phyloP scores from a whole-genome alignment of 257 asterid species.

The Gardenia jasminoides region DNA sequence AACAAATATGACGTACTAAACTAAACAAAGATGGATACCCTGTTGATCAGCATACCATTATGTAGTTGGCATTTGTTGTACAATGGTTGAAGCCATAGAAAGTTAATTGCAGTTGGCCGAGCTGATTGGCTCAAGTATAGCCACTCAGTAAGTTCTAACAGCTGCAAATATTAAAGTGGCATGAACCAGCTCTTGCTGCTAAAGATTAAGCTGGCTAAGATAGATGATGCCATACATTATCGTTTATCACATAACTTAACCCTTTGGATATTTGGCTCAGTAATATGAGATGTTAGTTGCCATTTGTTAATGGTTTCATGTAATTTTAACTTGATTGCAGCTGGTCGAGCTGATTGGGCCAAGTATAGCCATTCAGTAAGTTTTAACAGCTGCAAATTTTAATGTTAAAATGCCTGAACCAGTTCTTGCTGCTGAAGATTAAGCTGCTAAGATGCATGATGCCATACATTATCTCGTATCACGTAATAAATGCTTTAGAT shows the following conservation, averaged over 20 bases:
- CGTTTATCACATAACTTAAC: too few relatives aligned
- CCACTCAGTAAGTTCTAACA: slow-evolving; percentile 17
- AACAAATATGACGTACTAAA: neutral
- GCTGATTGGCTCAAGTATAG: slow-evolving; percentile 36
- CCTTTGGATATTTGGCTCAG: too few relatives aligned
- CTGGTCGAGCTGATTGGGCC: slow-evolving; percentile 44
- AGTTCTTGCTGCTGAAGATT: slow-evolving; percentile 32
- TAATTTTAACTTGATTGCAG: slow-evolving; percentile 19
- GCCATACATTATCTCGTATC: slow-evolving; percentile 10
- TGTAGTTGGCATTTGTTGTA: neutral
- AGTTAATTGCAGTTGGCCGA: slow-evolving; percentile 38
- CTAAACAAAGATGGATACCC: neutral
- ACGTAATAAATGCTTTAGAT: neutral
- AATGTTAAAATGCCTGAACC: slow-evolving; percentile 6
- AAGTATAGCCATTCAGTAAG: slow-evolving; percentile 23
- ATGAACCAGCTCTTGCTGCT: slow-evolving; percentile 37
- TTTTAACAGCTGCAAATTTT: slow-evolving; percentile 17
- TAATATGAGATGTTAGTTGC: neutral
- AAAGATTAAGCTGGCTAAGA: slow-evolving; percentile 24
- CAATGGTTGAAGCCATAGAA: neutral
- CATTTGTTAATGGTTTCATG: neutral
- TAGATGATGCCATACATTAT: slow-evolving; percentile 8
- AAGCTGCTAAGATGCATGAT: slow-evolving; percentile 20
- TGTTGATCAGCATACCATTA: neutral
- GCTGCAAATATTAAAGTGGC: slow-evolving; percentile 8